Conservation (phyloP, 306 rosid species). For the Cicer pinnatifidum region DNA sequence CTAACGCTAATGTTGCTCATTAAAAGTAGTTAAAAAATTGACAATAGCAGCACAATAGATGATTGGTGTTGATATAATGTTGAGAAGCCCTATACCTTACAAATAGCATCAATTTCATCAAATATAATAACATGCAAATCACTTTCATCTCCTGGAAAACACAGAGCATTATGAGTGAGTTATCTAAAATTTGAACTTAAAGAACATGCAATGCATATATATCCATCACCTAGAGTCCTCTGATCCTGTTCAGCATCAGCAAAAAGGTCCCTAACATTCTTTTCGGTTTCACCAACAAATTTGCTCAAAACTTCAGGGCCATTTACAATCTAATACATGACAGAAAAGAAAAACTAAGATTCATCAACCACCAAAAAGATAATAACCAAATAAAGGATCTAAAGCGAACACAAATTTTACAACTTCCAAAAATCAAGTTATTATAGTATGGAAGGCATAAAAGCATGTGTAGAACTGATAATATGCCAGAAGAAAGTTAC, state of each 20-base stretch:
- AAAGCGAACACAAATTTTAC: conserved; percentile 8
- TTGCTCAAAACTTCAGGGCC: conserved; percentile 99
- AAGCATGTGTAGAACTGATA: conserved; percentile 29
- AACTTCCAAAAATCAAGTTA: conserved; percentile 21
- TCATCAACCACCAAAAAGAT: conserved; percentile 36
- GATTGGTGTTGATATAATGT: conserved; percentile 37
- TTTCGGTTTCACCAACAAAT: conserved; percentile 97
- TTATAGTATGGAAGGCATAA: conserved; percentile 33
- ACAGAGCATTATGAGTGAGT: conserved; percentile 42
- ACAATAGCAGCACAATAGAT: conserved; percentile 33
- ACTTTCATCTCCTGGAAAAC: conserved; percentile 84
- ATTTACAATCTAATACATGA: conserved; percentile 73
- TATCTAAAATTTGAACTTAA: conserved; percentile 39
- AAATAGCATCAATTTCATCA: conserved; percentile 98
- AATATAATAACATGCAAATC: conserved; percentile 98
- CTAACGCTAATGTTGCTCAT: conserved; percentile 23
- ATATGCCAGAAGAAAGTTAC: conserved; percentile 27
- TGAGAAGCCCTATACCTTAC: conserved; percentile 71
- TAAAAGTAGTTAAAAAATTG: conserved; percentile 29
- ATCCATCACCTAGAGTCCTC: conserved; percentile 70
- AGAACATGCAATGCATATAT: conserved; percentile 38
- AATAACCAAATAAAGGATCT: conserved; percentile 38
- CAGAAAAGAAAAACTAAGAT: conserved; percentile 40
- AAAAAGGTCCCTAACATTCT: conserved; percentile 96
- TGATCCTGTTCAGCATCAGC: conserved; percentile 99